Evolutionary conservation across 768 basidiomycete genomes (phyloP).

Genomic region (Tylopilus rubrobrunneus): DNA sequence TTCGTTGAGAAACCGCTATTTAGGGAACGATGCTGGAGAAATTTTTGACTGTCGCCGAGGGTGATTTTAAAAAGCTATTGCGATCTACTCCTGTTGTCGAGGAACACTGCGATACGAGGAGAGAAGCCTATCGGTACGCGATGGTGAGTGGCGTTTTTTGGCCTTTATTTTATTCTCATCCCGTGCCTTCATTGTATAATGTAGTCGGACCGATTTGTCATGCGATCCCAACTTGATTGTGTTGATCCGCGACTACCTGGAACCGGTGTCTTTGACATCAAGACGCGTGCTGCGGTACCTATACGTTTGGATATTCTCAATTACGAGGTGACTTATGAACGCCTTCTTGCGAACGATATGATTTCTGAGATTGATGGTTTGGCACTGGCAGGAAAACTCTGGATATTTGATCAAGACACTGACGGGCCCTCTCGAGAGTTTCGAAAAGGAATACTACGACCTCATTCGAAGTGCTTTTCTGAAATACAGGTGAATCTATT

Average conservation of each 20-base stretch:
- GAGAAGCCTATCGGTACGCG: conserved; percentile 85
- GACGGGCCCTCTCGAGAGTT: conserved; percentile 68
- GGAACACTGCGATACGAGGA: conserved; percentile 33
- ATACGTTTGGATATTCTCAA: conserved; percentile 86
- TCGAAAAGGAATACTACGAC: conserved; percentile 94
- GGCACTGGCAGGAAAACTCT: conserved; percentile 59
- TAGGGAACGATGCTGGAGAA: conserved; percentile 91
- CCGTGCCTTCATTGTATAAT: background rate
- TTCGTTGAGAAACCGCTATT: background rate
- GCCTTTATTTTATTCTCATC: background rate
- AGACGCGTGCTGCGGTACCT: conserved; percentile 83
- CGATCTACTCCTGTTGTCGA: conserved; percentile 31
- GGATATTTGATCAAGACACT: conserved; percentile 69
- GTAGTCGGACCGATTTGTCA: conserved; percentile 56
- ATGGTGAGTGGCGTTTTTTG: conserved; percentile 45
- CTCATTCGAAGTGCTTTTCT: conserved; percentile 91
- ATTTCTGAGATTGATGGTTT: background rate
- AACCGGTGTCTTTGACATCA: conserved; percentile 92
- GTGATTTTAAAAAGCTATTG: conserved; percentile 58
- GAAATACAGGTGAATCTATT: conserved; percentile 70
- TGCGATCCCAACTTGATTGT: conserved; percentile 96
- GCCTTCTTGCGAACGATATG: background rate
- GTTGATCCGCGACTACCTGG: conserved; percentile 78
- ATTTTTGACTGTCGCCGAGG: conserved; percentile 64
- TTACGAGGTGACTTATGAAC: conserved; percentile 47